A percentile compares a stretch with the other conserved stretches of the same genome.
These are phyloP conservation scores for Schizosaccharomyces lindneri DNA, from an alignment of 805 yeast genomes.

Conservation along the genomic window DNA sequence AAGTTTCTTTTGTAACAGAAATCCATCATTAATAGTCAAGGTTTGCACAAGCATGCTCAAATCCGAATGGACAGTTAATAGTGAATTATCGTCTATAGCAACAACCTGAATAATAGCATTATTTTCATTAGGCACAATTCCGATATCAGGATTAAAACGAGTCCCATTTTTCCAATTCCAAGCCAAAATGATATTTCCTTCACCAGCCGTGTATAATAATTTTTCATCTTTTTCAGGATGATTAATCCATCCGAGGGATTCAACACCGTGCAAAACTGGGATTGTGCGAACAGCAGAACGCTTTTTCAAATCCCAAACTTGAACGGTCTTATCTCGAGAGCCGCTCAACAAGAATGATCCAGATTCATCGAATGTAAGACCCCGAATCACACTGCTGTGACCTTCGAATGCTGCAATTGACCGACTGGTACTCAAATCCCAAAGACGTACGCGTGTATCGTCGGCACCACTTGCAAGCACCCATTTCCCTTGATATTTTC, in stretches of 20 bases:
- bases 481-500: slow-evolving; percentile 27
- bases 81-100: slow-evolving; percentile 8
- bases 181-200: slow-evolving; percentile 38
- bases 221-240: slow-evolving; percentile 2
- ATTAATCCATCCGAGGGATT: slow-evolving; percentile 14
- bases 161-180: slow-evolving; percentile 32
- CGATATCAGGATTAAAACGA: slow-evolving; percentile 16
- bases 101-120: background rate
- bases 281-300: slow-evolving; percentile 38
- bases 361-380: slow-evolving; percentile 34
- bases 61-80: slow-evolving; percentile 48
- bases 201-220: slow-evolving; percentile 52
- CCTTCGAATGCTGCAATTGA: slow-evolving; percentile 37
- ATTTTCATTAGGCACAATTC: slow-evolving; percentile 44
- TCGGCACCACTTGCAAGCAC: slow-evolving; percentile 49
- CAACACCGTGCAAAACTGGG: slow-evolving; percentile 34
- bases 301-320: slow-evolving; percentile 28
- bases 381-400: slow-evolving; percentile 70
- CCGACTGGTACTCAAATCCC: slow-evolving; percentile 50
- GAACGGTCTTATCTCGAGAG: slow-evolving; percentile 65
- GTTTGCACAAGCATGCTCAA: slow-evolving; percentile 45
- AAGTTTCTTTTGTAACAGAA: slow-evolving; percentile 25
- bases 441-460: slow-evolving; percentile 28
- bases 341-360: slow-evolving; percentile 46
- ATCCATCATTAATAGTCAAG: slow-evolving; percentile 8